phyloP scores from a whole-genome alignment of 179 eudicot genomes.

The Beta corolliflora region DNA sequence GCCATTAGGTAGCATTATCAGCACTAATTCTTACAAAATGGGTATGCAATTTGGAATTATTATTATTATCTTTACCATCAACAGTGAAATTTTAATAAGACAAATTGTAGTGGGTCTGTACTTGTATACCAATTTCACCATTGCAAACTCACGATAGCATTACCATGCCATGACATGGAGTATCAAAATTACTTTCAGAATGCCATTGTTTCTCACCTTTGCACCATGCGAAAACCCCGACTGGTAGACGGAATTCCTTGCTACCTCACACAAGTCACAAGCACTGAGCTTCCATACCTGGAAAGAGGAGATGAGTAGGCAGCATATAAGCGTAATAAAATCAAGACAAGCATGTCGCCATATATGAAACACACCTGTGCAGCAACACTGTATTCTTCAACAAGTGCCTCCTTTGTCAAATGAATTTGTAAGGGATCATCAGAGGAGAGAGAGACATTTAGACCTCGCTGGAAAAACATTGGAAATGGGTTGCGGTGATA shows the following conservation, averaged over 20 bases:
- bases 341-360: slow-evolving; percentile 15
- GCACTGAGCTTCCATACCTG: slow-evolving; percentile 90
- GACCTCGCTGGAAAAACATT: slow-evolving; percentile 79
- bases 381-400: slow-evolving; percentile 84
- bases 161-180: background rate
- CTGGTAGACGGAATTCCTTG: slow-evolving; percentile 80
- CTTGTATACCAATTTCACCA: background rate
- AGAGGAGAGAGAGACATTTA: slow-evolving; percentile 79
- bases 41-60: no score
- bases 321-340: background rate
- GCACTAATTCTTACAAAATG: no score
- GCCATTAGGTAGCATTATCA: no score
- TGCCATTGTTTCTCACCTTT: slow-evolving; percentile 47
- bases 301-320: slow-evolving; percentile 19
- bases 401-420: slow-evolving; percentile 79
- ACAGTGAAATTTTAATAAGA: background rate
- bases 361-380: slow-evolving; percentile 48
- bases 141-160: no score
- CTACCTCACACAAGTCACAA: slow-evolving; percentile 82
- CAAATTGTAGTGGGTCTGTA: background rate
- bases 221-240: slow-evolving; percentile 81
- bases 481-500: slow-evolving; percentile 87
- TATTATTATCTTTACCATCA: no score
- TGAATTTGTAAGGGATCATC: slow-evolving; percentile 90
- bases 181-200: no score